Base-by-base conservation (phyloP, 306 rosid genomes). In the Cicer yamashitae region DNA sequence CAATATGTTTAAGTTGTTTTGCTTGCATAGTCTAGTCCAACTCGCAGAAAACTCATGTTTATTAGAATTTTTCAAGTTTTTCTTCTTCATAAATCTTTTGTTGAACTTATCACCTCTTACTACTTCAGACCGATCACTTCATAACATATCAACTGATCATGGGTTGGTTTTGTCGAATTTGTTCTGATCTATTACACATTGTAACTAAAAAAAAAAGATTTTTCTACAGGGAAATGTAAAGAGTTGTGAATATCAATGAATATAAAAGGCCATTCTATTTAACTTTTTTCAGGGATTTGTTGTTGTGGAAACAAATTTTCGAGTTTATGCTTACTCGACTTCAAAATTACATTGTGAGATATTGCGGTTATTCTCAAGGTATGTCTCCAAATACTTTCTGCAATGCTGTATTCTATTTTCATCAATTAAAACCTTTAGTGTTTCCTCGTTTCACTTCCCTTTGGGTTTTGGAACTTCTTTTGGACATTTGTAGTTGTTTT, bases 311-410 rank as follows among this genome's bases (percentile, higher is more conserved):
- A 92, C 97, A 56, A 94, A 94, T 79, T 94, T 94, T 81, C 87
- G 96, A 79, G 81, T 88, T 73, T 92, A 94, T 75, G 99, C 99
- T 43, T 92, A 94, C 86, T 92, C 99, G 10, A 37, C 96, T 72
- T 94, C 97, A 53, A 94, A 84, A 78, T 86, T 94, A 77, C 99
- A 90, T 72, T 92, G 93, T 83, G 97, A 94, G 87, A 92, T 94
- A 76, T 89, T 94, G 75, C 91, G 97, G 61, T 93, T 90, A 30
- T 94, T 94, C 85, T 81, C 97, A 67, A 85, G 88, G 99, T 92
- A 85, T 61, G 79, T 54, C 41, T 15, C 70, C 53, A 60, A 85
- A 52, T 53, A 81, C 72, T 47, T 59, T 45, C 30, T 56, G 25
- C 38, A 78, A 45, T 82, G 73, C 57, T 51, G 44, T 81, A 60